Evolutionary conservation across 495 filamentous ascomycete genomes (phyloP).

Genomic region (Penicillium canescens): DNA sequence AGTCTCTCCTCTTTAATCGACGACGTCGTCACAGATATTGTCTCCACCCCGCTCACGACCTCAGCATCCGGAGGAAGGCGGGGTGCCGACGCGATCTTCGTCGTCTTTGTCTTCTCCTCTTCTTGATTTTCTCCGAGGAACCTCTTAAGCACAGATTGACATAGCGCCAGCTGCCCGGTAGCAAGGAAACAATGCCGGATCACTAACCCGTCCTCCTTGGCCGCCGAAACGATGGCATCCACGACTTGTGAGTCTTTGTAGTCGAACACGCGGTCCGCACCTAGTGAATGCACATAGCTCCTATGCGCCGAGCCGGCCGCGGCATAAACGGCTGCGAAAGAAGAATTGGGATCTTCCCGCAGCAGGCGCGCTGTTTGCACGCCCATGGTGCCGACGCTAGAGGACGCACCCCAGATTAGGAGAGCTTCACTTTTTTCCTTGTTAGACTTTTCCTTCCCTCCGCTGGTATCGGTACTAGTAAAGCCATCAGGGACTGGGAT

Average conservation of each 20-base stretch:
- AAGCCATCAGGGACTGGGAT: conserved; percentile 12
- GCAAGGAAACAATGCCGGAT: conserved; percentile 46
- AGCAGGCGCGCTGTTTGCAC: conserved; percentile 44
- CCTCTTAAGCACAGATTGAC: conserved; percentile 39
- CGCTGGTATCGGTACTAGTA: not conserved
- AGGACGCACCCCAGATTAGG: conserved; percentile 50
- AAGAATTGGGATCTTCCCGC: conserved; percentile 28
- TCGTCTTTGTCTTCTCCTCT: conserved; percentile 5
- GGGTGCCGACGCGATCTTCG: conserved; percentile 42
- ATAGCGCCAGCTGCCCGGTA: conserved; percentile 28
- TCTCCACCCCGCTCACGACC: conserved; percentile 37
- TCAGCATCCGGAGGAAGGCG: conserved; percentile 28
- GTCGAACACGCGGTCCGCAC: conserved; percentile 51
- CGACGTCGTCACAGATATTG: conserved; percentile 39
- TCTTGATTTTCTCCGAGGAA: conserved; percentile 22
- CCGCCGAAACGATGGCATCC: conserved; percentile 41
- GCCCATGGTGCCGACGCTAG: conserved; percentile 44
- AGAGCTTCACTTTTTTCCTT: conserved; percentile 28
- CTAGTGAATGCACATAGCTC: conserved; percentile 44
- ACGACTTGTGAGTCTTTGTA: conserved; percentile 48
- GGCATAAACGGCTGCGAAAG: conserved; percentile 41
- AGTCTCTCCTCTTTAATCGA: conserved; percentile 30
- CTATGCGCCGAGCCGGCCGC: conserved; percentile 48
- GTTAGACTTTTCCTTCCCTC: not conserved
- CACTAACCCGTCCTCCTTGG: conserved; percentile 37